These are phyloP conservation scores for Saturnispora serradocipensis DNA, from an alignment of 805 yeast species.

Conservation along the genomic window DNA sequence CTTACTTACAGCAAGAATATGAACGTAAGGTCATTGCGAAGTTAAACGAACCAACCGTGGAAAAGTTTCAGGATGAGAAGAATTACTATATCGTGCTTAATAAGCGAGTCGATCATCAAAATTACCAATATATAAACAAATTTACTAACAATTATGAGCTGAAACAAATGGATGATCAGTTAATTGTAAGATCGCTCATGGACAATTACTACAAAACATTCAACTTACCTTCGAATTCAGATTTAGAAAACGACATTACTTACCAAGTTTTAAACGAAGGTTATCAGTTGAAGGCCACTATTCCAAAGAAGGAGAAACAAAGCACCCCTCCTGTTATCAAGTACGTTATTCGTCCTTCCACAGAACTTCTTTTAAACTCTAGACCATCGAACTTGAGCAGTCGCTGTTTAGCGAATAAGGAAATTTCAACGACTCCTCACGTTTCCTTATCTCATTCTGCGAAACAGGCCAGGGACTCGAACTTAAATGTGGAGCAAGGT, in stretches of 20 bases:
- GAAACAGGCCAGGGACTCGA: background rate
- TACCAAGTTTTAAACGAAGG: constrained; percentile 17
- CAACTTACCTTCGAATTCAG: constrained; percentile 20
- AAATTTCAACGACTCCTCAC: background rate
- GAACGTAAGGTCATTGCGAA: constrained; percentile 6
- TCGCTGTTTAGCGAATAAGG: background rate
- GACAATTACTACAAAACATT: constrained; percentile 19
- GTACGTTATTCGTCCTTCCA: background rate
- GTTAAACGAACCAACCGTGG: constrained; percentile 10
- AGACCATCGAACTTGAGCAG: background rate
- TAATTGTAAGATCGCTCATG: constrained; percentile 16
- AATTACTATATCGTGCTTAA: constrained; percentile 20
- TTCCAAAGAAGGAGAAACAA: constrained; percentile 9
- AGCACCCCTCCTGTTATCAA: constrained; percentile 4
- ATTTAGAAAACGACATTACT: constrained; percentile 12
- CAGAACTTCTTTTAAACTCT: background rate
- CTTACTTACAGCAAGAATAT: constrained; percentile 8
- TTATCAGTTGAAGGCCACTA: constrained; percentile 14
- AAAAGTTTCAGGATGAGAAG: constrained; percentile 14
- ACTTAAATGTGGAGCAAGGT: background rate
- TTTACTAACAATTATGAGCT: constrained; percentile 20
- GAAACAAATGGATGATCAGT: constrained; percentile 12
- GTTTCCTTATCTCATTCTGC: background rate
- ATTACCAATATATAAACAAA: constrained; percentile 4
- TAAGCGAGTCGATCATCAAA: constrained; percentile 8